Base-by-base conservation (phyloP, 768 basidiomycete species). In the Tephrocybe rancida region DNA sequence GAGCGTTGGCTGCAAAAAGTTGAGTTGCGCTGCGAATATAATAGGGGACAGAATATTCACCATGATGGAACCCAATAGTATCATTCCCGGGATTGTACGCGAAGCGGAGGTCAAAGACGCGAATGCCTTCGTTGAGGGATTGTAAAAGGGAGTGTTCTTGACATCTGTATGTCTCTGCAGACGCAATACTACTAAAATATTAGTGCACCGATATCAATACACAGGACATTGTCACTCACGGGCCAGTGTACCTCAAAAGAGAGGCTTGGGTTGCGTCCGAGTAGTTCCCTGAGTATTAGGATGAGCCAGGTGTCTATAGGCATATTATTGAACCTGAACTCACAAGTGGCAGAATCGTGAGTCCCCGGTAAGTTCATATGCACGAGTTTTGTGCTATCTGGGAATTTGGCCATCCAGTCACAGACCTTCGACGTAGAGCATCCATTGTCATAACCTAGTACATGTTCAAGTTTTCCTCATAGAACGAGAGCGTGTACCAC, bases 281-380 rank as follows among this genome's bases (percentile, higher is more conserved):
- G 50, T 80, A 78, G 54, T 76, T 77, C 72, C 78, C 76, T 80
- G 42, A 7, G 52, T n/a, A 38, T 19, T 32, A 6, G 16, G 11
- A 19, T 47, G 1, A 47, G 44, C 3, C 19, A 6, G 19, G 26
- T 6, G 14, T 24, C n/a, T n/a, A 2, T n/a, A 18, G 2, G 7
- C 18, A 22, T 5, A 16, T 6, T 13, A 9, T 8, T n/a, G 7
- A 32, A 18, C n/a, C 11, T 13, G n/a, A n/a, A 52, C 67, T 26
- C 61, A 76, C 78, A 76, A 10, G 80, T 80, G 1, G 75, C 67
- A 0, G 78, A 68, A 62, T 82, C 80, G 54, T 82, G 80, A 2
- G 76, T 78, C 25, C 79, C 80, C 10, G 79, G 80, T n/a, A 82
- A 57, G 57, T 79, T 81, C 75, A 81, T 76, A 35, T 74, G 72